These are phyloP conservation scores for Albugo candida DNA, from an alignment of 352 stramenopile species.

Conservation along the genomic window DNA sequence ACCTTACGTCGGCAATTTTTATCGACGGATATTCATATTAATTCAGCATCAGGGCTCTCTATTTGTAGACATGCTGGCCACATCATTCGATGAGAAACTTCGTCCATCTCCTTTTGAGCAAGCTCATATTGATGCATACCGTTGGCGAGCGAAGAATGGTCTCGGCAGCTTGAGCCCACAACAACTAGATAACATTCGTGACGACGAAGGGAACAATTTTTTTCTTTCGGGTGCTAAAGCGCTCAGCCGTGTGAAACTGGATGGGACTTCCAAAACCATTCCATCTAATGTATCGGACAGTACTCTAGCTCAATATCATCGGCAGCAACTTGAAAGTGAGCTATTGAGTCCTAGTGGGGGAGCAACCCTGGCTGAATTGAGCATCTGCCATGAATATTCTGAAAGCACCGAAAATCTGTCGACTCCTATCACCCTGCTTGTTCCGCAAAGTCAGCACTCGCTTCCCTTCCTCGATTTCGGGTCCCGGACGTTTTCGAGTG, in stretches of 20 bases:
- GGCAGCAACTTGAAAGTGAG: neutral
- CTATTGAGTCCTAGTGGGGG: constrained; percentile 76
- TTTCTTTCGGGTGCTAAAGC: constrained; percentile 31
- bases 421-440: constrained; percentile 27
- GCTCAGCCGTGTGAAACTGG: constrained; percentile 7
- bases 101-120: constrained; percentile 82
- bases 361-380: constrained; percentile 41
- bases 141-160: constrained; percentile 23
- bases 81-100: constrained; percentile 74
- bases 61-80: constrained; percentile 80
- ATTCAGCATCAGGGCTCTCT: constrained; percentile 69
- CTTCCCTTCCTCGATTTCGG: constrained; percentile 49
- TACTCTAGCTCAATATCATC: neutral
- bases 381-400: constrained; percentile 76
- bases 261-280: neutral
- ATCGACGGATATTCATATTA: constrained; percentile 71
- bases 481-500: constrained; percentile 30
- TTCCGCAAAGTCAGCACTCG: neutral
- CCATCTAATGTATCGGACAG: neutral
- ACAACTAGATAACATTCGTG: constrained; percentile 54
- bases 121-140: constrained; percentile 79
- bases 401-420: constrained; percentile 28
- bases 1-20: constrained; percentile 76
- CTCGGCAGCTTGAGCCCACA: constrained; percentile 60
- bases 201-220: constrained; percentile 40